Conservation (phyloP, 139 green algal species). For the Tetradesmus lagerheimii region DNA sequence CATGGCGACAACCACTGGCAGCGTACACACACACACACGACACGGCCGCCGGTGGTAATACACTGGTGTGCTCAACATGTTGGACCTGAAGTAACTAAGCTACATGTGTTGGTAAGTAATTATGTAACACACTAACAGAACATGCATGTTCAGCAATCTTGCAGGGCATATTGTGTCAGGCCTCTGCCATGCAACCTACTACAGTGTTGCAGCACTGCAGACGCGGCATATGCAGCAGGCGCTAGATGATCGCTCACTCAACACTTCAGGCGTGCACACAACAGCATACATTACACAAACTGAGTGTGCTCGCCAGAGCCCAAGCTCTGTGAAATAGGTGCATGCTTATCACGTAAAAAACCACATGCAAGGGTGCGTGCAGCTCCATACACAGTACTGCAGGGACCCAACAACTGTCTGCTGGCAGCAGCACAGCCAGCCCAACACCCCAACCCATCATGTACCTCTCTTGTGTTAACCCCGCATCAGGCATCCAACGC, state of each 20-base stretch:
- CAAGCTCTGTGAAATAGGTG: not conserved
- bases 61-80: no score
- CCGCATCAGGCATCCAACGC: not conserved
- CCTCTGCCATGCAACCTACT: not conserved
- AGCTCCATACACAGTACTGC: not conserved
- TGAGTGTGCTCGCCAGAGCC: no score
- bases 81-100: no score
- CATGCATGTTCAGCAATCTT: not conserved
- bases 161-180: not conserved
- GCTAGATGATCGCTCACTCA: not conserved
- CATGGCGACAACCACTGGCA: no score
- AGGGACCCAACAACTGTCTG: not conserved
- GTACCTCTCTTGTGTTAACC: not conserved
- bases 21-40: no score
- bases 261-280: no score
- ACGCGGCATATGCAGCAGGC: not conserved
- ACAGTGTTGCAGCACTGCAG: not conserved
- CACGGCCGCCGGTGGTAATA: no score
- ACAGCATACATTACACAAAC: not conserved
- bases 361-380: not conserved
- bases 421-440: not conserved
- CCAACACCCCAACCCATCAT: not conserved
- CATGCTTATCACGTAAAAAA: not conserved
- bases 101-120: no score
- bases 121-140: not conserved